phyloP scores from a whole-genome alignment of 2,329 filamentous ascomycete species.

The Exophiala sideris region DNA sequence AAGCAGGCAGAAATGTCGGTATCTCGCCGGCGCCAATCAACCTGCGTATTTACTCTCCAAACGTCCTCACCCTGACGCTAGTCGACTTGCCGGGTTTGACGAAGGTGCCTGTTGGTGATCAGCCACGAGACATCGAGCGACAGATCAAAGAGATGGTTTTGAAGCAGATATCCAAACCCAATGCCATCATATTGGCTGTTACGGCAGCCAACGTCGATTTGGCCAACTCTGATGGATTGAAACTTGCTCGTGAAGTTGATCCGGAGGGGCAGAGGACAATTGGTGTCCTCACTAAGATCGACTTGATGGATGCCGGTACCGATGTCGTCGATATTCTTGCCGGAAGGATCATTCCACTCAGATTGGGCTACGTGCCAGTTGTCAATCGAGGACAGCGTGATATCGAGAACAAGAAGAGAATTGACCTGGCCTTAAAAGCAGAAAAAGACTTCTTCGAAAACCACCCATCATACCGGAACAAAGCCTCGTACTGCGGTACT shows the following conservation, averaged over 20 bases:
- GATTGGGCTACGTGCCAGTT: constrained; percentile 92
- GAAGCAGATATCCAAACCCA: constrained; percentile 97
- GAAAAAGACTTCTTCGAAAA: constrained; percentile 98
- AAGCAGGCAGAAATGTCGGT: constrained; percentile 92
- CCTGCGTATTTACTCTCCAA: constrained; percentile 95
- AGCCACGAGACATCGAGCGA: constrained; percentile 91
- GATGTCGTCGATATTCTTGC: constrained; percentile 98
- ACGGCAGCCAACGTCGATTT: constrained; percentile 96
- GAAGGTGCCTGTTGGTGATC: constrained; percentile 93
- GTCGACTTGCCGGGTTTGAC: constrained; percentile 96
- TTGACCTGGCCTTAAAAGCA: constrained; percentile 82
- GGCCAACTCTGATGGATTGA: constrained; percentile 96
- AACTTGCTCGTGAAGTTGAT: constrained; percentile 93
- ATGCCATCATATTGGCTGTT: constrained; percentile 95
- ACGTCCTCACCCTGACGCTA: constrained; percentile 92
- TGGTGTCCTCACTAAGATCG: constrained; percentile 96
- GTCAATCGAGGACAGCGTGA: constrained; percentile 97
- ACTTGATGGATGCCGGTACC: constrained; percentile 97
- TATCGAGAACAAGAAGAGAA: constrained; percentile 97
- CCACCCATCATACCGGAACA: constrained; percentile 97
- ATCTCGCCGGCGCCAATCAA: constrained; percentile 98
- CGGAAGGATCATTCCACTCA: constrained; percentile 90
- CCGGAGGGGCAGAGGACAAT: constrained; percentile 97
- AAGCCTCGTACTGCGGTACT: constrained; percentile 97
- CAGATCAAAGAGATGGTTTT: constrained; percentile 98